Conservation (phyloP, 345 rosid species). For the Murraya paniculata region DNA sequence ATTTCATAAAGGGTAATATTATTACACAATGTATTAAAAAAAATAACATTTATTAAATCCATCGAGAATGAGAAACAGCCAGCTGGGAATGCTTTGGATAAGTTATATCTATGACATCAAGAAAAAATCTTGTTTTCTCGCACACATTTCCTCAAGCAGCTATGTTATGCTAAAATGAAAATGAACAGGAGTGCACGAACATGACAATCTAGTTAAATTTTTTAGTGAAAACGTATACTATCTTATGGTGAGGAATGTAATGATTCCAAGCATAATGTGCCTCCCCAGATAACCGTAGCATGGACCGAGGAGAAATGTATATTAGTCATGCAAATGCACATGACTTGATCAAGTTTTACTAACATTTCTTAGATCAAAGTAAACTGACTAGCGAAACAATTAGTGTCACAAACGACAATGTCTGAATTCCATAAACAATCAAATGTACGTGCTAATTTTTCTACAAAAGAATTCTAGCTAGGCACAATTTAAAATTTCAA, state of each 20-base stretch:
- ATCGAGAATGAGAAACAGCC: background rate
- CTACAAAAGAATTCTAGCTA: too few relatives aligned
- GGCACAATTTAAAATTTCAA: background rate
- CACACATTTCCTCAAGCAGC: slow-evolving; percentile 22
- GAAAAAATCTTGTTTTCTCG: background rate
- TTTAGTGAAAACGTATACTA: background rate
- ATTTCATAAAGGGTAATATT: background rate
- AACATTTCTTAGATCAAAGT: background rate
- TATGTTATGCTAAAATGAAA: background rate
- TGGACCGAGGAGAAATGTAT: slow-evolving; percentile 70
- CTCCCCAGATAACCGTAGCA: slow-evolving; percentile 80
- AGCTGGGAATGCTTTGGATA: background rate
- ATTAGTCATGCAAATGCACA: too few relatives aligned
- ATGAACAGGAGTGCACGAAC: background rate
- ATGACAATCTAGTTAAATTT: background rate
- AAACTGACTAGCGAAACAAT: background rate
- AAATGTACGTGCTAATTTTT: background rate
- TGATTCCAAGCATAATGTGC: slow-evolving; percentile 98
- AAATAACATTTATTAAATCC: background rate
- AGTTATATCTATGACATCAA: background rate
- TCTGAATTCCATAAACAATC: background rate
- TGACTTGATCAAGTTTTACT: background rate
- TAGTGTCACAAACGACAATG: background rate
- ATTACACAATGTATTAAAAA: too few relatives aligned
- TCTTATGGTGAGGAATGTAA: slow-evolving; percentile 97